A percentile compares a stretch with the other conserved stretches of the same genome.
These are phyloP conservation scores for Pharus latifolius DNA, from an alignment of 176 grass and related monocot genomes.

Conservation along the genomic window DNA sequence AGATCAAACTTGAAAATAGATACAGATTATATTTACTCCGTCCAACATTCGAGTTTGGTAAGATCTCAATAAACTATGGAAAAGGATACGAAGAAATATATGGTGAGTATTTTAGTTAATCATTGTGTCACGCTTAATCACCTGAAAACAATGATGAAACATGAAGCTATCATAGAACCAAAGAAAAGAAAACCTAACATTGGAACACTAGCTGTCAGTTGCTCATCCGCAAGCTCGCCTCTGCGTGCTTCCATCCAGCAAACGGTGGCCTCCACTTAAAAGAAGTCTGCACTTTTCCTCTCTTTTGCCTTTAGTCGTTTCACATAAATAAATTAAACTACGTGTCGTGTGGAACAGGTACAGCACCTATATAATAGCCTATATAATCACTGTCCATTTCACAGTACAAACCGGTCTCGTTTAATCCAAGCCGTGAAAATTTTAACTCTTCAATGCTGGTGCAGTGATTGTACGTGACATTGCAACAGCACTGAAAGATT, in stretches of 20 bases:
- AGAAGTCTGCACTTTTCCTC: not conserved
- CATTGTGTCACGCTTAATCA: not conserved
- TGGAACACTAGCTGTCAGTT: slow-evolving; percentile 1
- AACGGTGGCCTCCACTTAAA: not conserved
- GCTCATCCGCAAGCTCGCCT: not conserved
- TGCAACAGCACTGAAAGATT: not conserved
- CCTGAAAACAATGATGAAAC: not conserved
- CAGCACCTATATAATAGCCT: not conserved
- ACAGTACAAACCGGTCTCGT: not conserved
- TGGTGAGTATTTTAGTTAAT: not conserved
- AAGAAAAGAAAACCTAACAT: not conserved
- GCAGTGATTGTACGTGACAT: not conserved
- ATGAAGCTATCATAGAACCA: not conserved
- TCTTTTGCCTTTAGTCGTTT: not conserved
- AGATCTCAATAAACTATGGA: not conserved
- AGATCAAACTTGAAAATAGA: no score
- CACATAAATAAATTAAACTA: not conserved
- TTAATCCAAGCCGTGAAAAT: not conserved
- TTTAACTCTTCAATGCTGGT: not conserved
- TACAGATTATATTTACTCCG: no score
- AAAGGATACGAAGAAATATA: not conserved
- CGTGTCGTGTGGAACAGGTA: slow-evolving; percentile 2
- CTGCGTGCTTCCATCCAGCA: no score
- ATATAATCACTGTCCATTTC: not conserved
- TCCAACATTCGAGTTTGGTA: no score